Base-by-base conservation (phyloP, 2,329 filamentous ascomycete genomes). In the Sclerotinia spermophila region DNA sequence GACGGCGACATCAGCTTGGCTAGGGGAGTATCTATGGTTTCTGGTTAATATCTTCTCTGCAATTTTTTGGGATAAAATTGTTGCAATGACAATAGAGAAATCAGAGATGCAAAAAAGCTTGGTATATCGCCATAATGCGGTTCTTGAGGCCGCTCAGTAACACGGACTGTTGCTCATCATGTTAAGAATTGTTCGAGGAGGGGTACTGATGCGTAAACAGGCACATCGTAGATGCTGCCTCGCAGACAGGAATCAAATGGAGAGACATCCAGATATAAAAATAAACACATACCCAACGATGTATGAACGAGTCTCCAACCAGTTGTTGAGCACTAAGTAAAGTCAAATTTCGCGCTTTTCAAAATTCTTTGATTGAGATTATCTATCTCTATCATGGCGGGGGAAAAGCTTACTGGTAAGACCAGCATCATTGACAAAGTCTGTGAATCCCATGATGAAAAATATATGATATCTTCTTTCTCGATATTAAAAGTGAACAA, bases 131-230 rank as follows among this genome's bases (percentile, higher is more conserved):
- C 92, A 91, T 87, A 81, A 84, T 83, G 89, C 90, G 91, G 92
- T 91, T 94, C 92, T 95, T 95, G 92, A 93, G 87, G 88, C 91
- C 90, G 89, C 90, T 95, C 91, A 88, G 92, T 89, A 95, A 96
- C 92, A 95, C 92, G 92, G 92, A 95, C 92, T 90, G 86, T 86
- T 86, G 91, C 86, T 94, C 92, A 94, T 94, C 92, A 91, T 86
- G 77, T 78, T 80, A 82, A 75, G 74, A 75, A 74, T 73, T 72
- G 67, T 72, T 73, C 42, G 69, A 67, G 62, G 53, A 76, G 55
- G 61, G 27, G 71, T 75, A 67, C 71, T 71, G 70, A 61, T 68
- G 69, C 69, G 70, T 72, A 71, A 72, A 64, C 42, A 60, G 60
- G 71, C 70, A 71, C 69, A 69, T 70, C 70, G 74, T 64, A 74